Evolutionary conservation across 495 filamentous ascomycete genomes (phyloP).

Genomic region (Parathielavia appendiculata): DNA sequence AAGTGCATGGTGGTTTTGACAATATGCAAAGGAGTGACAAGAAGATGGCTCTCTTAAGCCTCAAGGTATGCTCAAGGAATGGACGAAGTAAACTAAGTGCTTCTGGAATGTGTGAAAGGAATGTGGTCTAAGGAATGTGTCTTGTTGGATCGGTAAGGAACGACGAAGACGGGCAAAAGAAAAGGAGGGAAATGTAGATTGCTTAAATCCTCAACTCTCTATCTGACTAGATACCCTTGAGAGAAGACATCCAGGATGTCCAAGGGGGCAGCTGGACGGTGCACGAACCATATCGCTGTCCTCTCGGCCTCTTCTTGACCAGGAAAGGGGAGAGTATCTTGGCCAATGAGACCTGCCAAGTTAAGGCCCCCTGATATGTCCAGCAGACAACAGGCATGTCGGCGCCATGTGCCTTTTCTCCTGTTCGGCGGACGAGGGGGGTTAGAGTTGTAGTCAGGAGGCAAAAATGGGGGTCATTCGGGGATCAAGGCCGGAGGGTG

Average conservation of each 20-base stretch:
- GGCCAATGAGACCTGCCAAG: constrained; percentile 9
- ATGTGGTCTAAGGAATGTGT: neutral
- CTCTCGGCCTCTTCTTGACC: neutral
- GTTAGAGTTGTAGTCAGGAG: neutral
- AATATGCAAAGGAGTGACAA: neutral
- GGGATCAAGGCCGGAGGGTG: neutral
- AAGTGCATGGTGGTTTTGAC: constrained; percentile 19
- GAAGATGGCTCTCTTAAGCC: neutral
- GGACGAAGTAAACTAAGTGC: neutral
- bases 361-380: constrained; percentile 6
- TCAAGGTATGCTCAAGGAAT: constrained; percentile 4
- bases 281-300: constrained; percentile 1
- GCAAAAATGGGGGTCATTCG: neutral
- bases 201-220: neutral
- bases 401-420: neutral
- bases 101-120: neutral
- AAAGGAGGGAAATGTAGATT: neutral
- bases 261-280: neutral
- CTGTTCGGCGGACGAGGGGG: neutral
- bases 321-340: neutral
- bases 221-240: neutral
- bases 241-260: neutral
- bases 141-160: constrained; percentile 9
- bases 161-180: neutral
- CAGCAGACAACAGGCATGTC: neutral